These are phyloP conservation scores for Fusarium euwallaceae DNA, from an alignment of 2,329 filamentous ascomycete species.

Conservation along the genomic window DNA sequence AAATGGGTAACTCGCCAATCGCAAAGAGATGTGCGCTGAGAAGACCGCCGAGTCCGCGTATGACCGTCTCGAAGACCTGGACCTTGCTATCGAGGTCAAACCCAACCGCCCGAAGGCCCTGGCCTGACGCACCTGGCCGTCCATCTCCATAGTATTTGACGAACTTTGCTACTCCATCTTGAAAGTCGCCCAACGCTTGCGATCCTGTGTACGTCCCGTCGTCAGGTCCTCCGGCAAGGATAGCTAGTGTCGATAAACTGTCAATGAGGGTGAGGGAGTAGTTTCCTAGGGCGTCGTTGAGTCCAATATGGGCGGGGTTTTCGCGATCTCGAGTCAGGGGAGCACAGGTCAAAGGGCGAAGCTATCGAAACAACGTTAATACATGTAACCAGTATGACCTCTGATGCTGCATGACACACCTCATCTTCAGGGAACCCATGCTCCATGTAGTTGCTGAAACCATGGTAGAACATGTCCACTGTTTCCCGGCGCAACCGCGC, in stretches of 20 bases:
- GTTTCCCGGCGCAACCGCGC: conserved; percentile 69
- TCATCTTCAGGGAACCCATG: conserved; percentile 97
- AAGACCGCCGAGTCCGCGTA: conserved; percentile 89
- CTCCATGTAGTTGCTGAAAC: conserved; percentile 93
- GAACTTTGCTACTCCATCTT: conserved; percentile 80
- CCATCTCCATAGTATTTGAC: conserved; percentile 91
- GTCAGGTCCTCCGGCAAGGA: conserved; percentile 81
- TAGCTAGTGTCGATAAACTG: conserved; percentile 92
- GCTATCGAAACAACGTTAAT: conserved; percentile 57
- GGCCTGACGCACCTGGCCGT: conserved; percentile 73
- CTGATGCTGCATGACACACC: conserved; percentile 54
- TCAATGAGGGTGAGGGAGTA: conserved; percentile 97
- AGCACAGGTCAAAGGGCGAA: conserved; percentile 86
- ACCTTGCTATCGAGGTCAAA: conserved; percentile 99
- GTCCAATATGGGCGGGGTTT: conserved; percentile 83
- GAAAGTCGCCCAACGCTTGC: conserved; percentile 78
- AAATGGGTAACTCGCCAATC: conserved; percentile 88
- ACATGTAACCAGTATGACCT: conserved; percentile 11
- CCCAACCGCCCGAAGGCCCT: conserved; percentile 79
- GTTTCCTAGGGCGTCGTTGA: conserved; percentile 97
- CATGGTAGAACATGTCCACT: conserved; percentile 93
- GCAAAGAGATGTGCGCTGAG: conserved; percentile 96
- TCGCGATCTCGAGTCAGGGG: conserved; percentile 86
- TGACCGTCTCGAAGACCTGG: conserved; percentile 98
- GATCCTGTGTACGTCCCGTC: conserved; percentile 54